Evolutionary conservation across 1,284 basidiomycete genomes (phyloP).

Genomic region (Farysia itapuensis): DNA sequence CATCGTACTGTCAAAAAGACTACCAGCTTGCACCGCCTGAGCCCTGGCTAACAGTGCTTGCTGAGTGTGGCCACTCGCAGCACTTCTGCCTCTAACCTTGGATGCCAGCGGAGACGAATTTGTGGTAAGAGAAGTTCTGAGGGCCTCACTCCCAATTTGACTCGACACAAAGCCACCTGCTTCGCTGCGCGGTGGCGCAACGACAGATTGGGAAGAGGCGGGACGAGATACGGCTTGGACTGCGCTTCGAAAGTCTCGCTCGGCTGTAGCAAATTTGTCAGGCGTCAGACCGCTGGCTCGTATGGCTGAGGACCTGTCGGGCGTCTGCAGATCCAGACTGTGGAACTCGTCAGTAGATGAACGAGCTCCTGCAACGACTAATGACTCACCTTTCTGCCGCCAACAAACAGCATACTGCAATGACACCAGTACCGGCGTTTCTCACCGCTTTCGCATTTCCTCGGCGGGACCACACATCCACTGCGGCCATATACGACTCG

Average conservation of each 20-base stretch:
- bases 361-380: not conserved
- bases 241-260: conserved; percentile 28
- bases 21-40: conserved; percentile 30
- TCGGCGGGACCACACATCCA: conserved; percentile 34
- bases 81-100: not conserved
- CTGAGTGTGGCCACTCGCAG: conserved; percentile 6
- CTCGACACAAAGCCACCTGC: no score
- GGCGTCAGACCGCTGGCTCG: conserved; percentile 28
- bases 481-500: conserved; percentile 37
- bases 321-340: conserved; percentile 18
- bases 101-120: no score
- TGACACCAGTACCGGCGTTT: conserved; percentile 31
- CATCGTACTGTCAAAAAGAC: conserved; percentile 30
- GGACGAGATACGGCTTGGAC: conserved; percentile 22
- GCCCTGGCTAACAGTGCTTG: conserved; percentile 34
- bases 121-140: no score
- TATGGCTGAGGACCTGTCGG: conserved; percentile 18
- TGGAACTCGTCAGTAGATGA: not conserved
- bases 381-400: conserved; percentile 28
- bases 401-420: conserved; percentile 34
- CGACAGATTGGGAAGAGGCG: no score
- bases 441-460: conserved; percentile 36
- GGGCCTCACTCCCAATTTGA: no score
- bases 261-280: conserved; percentile 24
- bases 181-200: no score